Evolutionary conservation across 768 basidiomycete species (phyloP).

Genomic region (Zangia roseola): DNA sequence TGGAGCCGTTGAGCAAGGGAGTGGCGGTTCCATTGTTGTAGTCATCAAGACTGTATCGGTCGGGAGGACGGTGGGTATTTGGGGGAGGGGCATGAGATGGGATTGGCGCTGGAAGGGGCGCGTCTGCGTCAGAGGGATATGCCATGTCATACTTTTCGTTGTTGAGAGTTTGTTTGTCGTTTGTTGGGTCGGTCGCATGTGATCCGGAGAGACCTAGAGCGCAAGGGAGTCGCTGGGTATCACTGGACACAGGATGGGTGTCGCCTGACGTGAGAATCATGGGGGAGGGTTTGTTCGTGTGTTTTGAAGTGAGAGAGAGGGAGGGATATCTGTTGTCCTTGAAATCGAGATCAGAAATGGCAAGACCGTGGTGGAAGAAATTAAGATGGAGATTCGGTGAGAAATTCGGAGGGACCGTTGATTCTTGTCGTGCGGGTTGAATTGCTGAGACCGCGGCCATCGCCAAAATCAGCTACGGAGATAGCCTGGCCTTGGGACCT

Average conservation of each 20-base stretch:
- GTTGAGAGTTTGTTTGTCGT: slow-evolving; percentile 25
- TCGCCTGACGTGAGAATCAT: slow-evolving; percentile 32
- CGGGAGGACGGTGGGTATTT: slow-evolving; percentile 45
- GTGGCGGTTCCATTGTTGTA: slow-evolving; percentile 14
- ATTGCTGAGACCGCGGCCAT: slow-evolving; percentile 51
- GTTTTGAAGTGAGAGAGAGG: slow-evolving; percentile 26
- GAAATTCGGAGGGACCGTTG: slow-evolving; percentile 28
- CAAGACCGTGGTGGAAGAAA: slow-evolving; percentile 52
- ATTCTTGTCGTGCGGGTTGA: slow-evolving; percentile 44
- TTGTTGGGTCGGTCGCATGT: slow-evolving; percentile 13
- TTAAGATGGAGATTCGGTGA: slow-evolving; percentile 36
- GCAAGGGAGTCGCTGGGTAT: slow-evolving; percentile 14
- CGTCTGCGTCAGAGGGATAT: slow-evolving; percentile 13
- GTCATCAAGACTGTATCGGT: slow-evolving; percentile 55
- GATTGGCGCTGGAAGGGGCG: slow-evolving; percentile 29
- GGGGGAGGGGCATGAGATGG: slow-evolving; percentile 48
- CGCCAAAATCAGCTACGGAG: slow-evolving; percentile 23
- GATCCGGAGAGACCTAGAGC: slow-evolving; percentile 14
- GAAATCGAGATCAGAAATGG: slow-evolving; percentile 59
- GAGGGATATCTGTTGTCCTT: slow-evolving; percentile 60
- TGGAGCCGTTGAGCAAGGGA: slow-evolving; percentile 26
- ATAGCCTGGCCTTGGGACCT: slow-evolving; percentile 16
- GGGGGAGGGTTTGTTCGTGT: slow-evolving; percentile 23
- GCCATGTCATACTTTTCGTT: slow-evolving; percentile 22
- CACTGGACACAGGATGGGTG: slow-evolving; percentile 12